Conservation (phyloP, 2,329 filamentous ascomycete genomes). For the Ceratocystis harringtonii region DNA sequence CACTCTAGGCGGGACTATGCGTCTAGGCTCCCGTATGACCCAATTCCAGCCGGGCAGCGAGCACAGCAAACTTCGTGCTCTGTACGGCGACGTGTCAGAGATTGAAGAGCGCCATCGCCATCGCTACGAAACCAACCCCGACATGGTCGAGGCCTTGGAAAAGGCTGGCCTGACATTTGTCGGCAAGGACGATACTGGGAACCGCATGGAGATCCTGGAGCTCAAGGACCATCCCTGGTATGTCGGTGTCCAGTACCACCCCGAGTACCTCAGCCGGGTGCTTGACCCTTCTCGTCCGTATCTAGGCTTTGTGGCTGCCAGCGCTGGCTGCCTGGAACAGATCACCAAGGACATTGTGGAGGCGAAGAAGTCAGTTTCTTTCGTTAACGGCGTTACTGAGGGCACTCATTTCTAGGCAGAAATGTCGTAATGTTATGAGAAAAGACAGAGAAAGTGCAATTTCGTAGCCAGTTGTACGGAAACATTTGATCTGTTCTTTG, state of each 20-base stretch:
- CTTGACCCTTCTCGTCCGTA: constrained; percentile 56
- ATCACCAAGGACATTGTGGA: constrained; percentile 23
- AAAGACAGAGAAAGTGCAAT: neutral
- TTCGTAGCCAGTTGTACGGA: neutral
- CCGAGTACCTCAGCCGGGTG: constrained; percentile 68
- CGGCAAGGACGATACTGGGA: constrained; percentile 62
- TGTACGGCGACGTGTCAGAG: constrained; percentile 48
- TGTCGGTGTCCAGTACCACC: constrained; percentile 74
- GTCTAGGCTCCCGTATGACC: constrained; percentile 59
- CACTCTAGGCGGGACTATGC: constrained; percentile 67
- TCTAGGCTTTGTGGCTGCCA: constrained; percentile 72
- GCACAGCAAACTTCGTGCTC: constrained; percentile 60
- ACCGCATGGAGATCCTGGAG: constrained; percentile 73
- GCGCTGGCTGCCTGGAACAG: constrained; percentile 47
- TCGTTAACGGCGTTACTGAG: constrained; percentile 13
- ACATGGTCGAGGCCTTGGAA: constrained; percentile 53
- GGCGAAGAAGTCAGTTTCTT: constrained; percentile 14
- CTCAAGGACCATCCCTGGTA: constrained; percentile 72
- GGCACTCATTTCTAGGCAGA: constrained; percentile 14
- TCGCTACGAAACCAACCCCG: constrained; percentile 80
- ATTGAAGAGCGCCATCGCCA: constrained; percentile 70
- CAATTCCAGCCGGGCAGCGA: constrained; percentile 61
- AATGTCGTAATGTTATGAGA: neutral
- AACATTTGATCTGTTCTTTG: neutral
- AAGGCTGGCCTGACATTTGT: constrained; percentile 58